Evolutionary conservation across 352 stramenopile genomes (phyloP).

Genomic region (Blastocystis sp.): DNA sequence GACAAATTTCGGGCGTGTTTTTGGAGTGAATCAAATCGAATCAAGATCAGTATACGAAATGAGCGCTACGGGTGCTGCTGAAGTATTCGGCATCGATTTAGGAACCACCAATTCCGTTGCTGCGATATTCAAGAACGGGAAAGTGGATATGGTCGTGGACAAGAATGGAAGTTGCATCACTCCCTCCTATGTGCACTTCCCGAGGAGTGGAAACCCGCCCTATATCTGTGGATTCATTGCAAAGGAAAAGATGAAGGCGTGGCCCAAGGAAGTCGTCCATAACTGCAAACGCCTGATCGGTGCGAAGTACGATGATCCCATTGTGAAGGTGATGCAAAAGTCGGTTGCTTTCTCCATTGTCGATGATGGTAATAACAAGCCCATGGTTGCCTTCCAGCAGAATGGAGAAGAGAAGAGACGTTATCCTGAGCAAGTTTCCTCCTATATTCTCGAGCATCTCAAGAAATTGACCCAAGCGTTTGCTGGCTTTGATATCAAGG

Average conservation of each 20-base stretch:
- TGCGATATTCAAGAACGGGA: slow-evolving; percentile 16
- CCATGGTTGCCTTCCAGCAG: background rate
- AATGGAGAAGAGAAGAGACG: background rate
- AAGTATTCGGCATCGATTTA: slow-evolving; percentile 62
- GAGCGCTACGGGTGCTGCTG: too few species aligned
- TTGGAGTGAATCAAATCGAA: background rate
- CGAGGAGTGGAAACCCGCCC: background rate
- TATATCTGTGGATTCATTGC: slow-evolving; percentile 34
- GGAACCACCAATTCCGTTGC: slow-evolving; percentile 60
- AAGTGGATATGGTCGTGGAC: slow-evolving; percentile 22
- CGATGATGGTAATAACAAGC: slow-evolving; percentile 52
- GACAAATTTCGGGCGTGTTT: background rate
- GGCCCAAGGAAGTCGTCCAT: slow-evolving; percentile 7
- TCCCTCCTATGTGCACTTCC: slow-evolving; percentile 48
- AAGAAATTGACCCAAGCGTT: background rate
- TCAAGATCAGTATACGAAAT: too few species aligned
- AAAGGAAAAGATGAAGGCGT: background rate
- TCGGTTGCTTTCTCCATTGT: slow-evolving; percentile 30
- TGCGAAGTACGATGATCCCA: background rate
- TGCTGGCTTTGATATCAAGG: slow-evolving; percentile 26
- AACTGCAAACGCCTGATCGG: slow-evolving; percentile 50
- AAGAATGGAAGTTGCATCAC: background rate
- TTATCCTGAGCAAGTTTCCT: slow-evolving; percentile 40
- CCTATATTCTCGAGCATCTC: background rate
- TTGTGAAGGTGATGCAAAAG: background rate